Evolutionary conservation across 805 yeast genomes (phyloP).

Genomic region (Metschnikowia lochheadii): DNA sequence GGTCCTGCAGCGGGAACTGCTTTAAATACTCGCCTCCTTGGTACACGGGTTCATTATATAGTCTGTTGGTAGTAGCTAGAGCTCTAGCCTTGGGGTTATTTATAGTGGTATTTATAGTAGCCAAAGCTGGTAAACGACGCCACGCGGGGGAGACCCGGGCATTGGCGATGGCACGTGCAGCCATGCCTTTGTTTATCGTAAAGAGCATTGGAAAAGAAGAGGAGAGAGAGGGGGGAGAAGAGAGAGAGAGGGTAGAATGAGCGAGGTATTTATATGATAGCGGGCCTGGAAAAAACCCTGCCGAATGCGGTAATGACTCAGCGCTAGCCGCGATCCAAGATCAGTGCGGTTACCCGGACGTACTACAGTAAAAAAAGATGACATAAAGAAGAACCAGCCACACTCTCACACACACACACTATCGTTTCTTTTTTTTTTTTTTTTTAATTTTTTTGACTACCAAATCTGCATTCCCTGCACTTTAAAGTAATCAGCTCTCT

Average conservation of each 20-base stretch:
- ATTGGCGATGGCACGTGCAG: conserved; percentile 3
- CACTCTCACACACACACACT: no score
- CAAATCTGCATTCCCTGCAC: no score
- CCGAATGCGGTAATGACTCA: conserved; percentile 24
- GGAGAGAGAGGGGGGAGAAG: neutral
- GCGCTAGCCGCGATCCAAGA: conserved; percentile 24
- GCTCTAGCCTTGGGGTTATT: neutral
- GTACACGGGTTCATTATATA: conserved; percentile 32
- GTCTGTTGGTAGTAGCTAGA: conserved; percentile 1
- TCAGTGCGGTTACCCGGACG: conserved; percentile 20
- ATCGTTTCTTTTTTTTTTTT: no score
- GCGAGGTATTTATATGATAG: conserved; percentile 12
- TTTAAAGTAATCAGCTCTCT: no score
- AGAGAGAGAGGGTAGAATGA: neutral
- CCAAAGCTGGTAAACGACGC: neutral
- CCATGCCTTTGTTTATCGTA: conserved; percentile 7
- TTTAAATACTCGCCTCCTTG: conserved; percentile 62
- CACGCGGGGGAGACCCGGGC: neutral
- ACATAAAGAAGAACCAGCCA: no score
- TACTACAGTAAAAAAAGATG: neutral
- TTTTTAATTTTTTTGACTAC: no score
- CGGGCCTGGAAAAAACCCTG: conserved; percentile 11
- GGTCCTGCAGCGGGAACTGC: conserved; percentile 55
- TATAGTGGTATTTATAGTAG: neutral
- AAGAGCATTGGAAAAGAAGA: conserved; percentile 10